phyloP scores from a whole-genome alignment of 495 filamentous ascomycete genomes.

The Podospora comata region DNA sequence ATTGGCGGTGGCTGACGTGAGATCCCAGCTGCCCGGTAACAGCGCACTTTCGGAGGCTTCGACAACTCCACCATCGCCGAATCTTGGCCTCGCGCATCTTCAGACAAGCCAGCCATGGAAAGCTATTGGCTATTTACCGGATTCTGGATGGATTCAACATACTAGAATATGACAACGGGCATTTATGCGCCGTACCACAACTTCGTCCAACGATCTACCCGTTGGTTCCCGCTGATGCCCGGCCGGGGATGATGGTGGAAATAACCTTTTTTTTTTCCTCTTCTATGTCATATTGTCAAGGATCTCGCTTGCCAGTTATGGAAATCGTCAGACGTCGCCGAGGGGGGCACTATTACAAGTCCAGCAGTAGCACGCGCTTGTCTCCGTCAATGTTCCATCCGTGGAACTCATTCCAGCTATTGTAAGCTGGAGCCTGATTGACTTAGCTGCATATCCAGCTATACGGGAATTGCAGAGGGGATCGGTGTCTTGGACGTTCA shows the following conservation, averaged over 20 bases:
- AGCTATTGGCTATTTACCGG: background rate
- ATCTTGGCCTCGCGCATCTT: background rate
- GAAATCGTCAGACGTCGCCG: background rate
- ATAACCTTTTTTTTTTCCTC: background rate
- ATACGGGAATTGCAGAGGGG: background rate
- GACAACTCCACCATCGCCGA: slow-evolving; percentile 1
- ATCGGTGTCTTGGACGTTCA: background rate
- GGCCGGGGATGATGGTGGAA: background rate
- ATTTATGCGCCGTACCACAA: background rate
- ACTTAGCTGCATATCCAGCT: slow-evolving; percentile 6
- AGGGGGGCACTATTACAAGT: background rate
- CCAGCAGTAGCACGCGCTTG: background rate
- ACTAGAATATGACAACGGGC: background rate
- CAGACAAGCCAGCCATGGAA: background rate
- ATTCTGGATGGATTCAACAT: background rate
- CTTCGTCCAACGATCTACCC: background rate
- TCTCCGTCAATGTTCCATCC: background rate
- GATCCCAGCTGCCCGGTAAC: slow-evolving; percentile 2
- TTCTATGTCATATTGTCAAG: background rate
- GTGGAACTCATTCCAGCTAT: background rate
- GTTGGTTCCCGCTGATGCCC: background rate
- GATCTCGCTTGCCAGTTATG: background rate
- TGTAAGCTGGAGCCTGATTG: background rate
- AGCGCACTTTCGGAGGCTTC: slow-evolving; percentile 5
- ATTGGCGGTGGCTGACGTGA: slow-evolving; percentile 14